phyloP scores from a whole-genome alignment of 148 eudicot species.

The Tetragonia tetragonoides region DNA sequence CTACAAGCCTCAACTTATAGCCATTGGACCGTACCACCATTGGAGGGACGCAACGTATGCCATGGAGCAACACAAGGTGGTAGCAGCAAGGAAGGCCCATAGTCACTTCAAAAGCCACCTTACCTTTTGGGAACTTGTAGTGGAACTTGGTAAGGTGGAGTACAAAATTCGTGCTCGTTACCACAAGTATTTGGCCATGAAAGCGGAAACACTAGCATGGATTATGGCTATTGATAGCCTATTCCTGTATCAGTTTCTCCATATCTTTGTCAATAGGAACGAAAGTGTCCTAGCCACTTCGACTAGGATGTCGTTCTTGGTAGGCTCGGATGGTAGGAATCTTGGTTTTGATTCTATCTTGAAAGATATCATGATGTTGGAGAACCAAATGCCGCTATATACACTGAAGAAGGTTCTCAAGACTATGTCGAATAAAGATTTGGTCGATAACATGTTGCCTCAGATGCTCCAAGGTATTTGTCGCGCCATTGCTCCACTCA shows the following conservation, averaged over 20 bases:
- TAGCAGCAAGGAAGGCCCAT: conserved; percentile 24
- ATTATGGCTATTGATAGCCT: conserved; percentile 41
- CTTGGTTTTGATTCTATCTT: conserved; percentile 40
- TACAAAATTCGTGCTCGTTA: conserved; percentile 29
- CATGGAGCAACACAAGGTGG: conserved; percentile 48
- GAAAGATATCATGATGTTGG: conserved; percentile 52
- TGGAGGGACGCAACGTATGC: conserved; percentile 35
- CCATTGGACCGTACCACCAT: conserved; percentile 50
- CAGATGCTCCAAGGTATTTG: conserved; percentile 31
- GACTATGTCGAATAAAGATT: conserved; percentile 22
- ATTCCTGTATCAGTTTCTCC: conserved; percentile 35
- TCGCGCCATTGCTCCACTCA: conserved; percentile 36
- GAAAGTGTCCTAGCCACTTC: conserved; percentile 8
- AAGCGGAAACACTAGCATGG: conserved; percentile 35
- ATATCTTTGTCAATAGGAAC: conserved; percentile 8
- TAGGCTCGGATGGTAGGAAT: conserved; percentile 36
- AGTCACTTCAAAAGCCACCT: neutral
- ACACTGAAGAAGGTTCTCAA: conserved; percentile 33
- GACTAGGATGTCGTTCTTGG: conserved; percentile 38
- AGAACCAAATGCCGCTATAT: conserved; percentile 56
- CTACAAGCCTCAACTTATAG: conserved; percentile 37
- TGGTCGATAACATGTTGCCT: conserved; percentile 24
- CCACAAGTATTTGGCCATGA: conserved; percentile 28
- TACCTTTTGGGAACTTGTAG: conserved; percentile 14
- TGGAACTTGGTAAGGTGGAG: conserved; percentile 13